phyloP scores from a whole-genome alignment of 176 grass and related monocot species.

The Miscanthus lutarioriparius region DNA sequence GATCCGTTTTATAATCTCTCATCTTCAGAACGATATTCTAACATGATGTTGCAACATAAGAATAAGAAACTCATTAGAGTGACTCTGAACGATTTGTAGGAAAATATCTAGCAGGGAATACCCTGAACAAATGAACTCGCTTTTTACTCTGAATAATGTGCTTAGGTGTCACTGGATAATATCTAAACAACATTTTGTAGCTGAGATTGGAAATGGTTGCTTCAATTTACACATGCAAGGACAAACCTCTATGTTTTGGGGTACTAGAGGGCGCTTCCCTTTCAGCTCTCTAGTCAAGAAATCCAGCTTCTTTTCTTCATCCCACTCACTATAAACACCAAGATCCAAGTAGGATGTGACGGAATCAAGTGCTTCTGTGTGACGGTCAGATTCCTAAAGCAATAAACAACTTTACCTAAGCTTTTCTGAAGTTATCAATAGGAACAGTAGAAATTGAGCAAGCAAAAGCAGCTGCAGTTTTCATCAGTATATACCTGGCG shows the following conservation, averaged over 20 bases:
- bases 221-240: neutral
- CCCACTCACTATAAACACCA: conserved; percentile 87
- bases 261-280: conserved; percentile 87
- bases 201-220: neutral
- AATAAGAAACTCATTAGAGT: conserved; percentile 12
- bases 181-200: neutral
- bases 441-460: neutral
- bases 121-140: neutral
- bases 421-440: neutral
- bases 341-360: conserved; percentile 82
- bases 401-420: conserved; percentile 11
- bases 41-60: neutral
- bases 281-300: conserved; percentile 89
- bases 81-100: neutral
- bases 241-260: conserved; percentile 69
- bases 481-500: conserved; percentile 55
- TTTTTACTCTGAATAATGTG: conserved; percentile 8
- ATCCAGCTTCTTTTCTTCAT: conserved; percentile 79
- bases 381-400: conserved; percentile 70
- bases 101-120: neutral
- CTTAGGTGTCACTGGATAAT: neutral
- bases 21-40: neutral
- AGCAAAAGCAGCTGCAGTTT: conserved; percentile 2
- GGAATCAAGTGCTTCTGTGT: conserved; percentile 85
- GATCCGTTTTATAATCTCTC: neutral